Base-by-base conservation (phyloP, 2,329 filamentous ascomycete genomes). In the Fusarium equiseti region DNA sequence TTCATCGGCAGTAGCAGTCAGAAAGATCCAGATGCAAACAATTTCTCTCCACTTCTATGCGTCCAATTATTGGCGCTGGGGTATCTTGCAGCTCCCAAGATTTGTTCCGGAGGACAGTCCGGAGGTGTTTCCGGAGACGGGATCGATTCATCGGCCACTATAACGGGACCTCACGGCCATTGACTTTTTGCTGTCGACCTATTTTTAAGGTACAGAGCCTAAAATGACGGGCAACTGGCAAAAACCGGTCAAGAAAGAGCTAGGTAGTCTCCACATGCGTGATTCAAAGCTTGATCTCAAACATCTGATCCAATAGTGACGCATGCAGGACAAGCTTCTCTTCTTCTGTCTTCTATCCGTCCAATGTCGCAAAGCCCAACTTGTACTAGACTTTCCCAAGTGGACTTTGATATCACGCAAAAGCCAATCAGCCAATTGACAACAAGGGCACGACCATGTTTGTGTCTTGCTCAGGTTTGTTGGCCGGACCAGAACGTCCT, bases 401-500 rank as follows among this genome's bases (percentile, higher is more conserved):
- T 71, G 68, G 70, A 70, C 65, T 59, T 63, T 45, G 29, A 13
- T 50, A 65, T 53, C 60, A 55, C 48, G 29, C 38, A 53, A 53
- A 53, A 27, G 42, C 50, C 35, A 55, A 55, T 59, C 44, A 71
- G 40, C 64, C 68, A 70, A 75, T 71, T 44, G 52, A 63, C 32
- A 38, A 24, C 20, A 32, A 59, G 64, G 45, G 66, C 54, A 61
- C 38, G 51, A 32, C 68, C 73, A 75, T 75, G 68, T 64, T 73
- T 59, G 56, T 50, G 27, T 22, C 63, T 68, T 63, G 59, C 52
- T 57, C 62, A 63, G 58, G 55, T 66, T 49, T 63, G 64, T 75
- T 72, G 67, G 44, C 70, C 73, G 73, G 72, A 68, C 52, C 64
- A 70, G 54, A 71, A 42, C n/a, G 53, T 72, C 69, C 69, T 66